Evolutionary conservation across 2,329 filamentous ascomycete species (phyloP).

Genomic region (Colletotrichum limetticola): DNA sequence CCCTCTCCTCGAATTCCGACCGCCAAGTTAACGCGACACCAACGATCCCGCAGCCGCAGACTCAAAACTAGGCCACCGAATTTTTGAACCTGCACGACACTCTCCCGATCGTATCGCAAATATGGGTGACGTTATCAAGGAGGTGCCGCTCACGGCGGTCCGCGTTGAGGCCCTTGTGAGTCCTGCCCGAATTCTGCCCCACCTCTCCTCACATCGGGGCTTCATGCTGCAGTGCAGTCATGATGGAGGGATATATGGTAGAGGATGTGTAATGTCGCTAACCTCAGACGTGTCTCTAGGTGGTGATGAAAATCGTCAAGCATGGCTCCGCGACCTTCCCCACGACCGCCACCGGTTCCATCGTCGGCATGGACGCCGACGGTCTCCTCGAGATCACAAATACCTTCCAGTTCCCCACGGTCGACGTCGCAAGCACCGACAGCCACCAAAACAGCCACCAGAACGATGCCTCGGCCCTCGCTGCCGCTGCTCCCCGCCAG

Average conservation of each 20-base stretch:
- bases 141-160: conserved; percentile 83
- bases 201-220: conserved; percentile 43
- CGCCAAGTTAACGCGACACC: conserved; percentile 36
- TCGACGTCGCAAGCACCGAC: conserved; percentile 76
- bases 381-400: conserved; percentile 91
- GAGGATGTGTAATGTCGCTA: conserved; percentile 21
- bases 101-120: conserved; percentile 45
- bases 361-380: conserved; percentile 92
- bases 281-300: conserved; percentile 59
- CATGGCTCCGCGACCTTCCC: conserved; percentile 91
- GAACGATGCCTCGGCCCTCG: conserved; percentile 80
- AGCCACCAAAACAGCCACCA: conserved; percentile 79
- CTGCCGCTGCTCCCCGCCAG: conserved; percentile 88
- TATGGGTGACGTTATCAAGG: conserved; percentile 72
- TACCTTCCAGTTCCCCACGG: conserved; percentile 90
- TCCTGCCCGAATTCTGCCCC: conserved; percentile 46
- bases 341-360: conserved; percentile 86
- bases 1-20: conserved; percentile 15
- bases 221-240: conserved; percentile 36
- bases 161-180: conserved; percentile 94
- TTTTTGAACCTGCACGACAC: conserved; percentile 36
- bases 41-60: conserved; percentile 41
- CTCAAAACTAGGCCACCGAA: conserved; percentile 39
- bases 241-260: not conserved
- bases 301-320: conserved; percentile 98